Evolutionary conservation across 805 yeast genomes (phyloP).

Genomic region (Candida golubevii): DNA sequence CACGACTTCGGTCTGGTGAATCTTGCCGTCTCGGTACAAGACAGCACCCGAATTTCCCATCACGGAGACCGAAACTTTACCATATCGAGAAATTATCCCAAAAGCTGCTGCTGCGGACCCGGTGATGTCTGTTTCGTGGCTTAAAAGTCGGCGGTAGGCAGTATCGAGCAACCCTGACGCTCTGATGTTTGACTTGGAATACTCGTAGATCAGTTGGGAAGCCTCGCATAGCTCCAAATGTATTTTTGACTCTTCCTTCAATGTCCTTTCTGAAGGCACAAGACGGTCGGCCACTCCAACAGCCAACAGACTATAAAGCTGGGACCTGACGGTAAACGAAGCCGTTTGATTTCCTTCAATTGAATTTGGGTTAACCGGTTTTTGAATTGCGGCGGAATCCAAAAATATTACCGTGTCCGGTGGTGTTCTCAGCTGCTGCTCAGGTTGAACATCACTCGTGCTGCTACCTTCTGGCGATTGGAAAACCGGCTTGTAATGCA

Average conservation of each 20-base stretch:
- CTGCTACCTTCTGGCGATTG: no score
- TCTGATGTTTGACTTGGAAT: not conserved
- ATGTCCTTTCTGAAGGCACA: not conserved
- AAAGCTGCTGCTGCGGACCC: conserved; percentile 1
- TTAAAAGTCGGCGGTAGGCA: conserved; percentile 1
- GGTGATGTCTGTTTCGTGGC: not conserved
- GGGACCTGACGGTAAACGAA: not conserved
- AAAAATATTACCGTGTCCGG: no score
- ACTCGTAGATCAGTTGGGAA: not conserved
- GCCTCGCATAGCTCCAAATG: not conserved
- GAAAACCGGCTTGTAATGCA: no score
- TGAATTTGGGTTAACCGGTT: no score
- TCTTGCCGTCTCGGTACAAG: conserved; percentile 1
- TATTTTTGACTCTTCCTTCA: not conserved
- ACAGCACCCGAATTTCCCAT: not conserved
- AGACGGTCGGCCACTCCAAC: not conserved
- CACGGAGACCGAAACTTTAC: conserved; percentile 2
- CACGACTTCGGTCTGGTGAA: not conserved
- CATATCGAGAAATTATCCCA: not conserved
- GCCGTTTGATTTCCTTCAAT: not conserved
- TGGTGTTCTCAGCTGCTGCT: no score
- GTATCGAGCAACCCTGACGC: conserved; percentile 2
- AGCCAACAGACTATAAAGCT: not conserved
- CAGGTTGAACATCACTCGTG: no score
- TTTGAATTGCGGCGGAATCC: no score